Base-by-base conservation (phyloP, 345 rosid species). In the Linum trigynum region DNA sequence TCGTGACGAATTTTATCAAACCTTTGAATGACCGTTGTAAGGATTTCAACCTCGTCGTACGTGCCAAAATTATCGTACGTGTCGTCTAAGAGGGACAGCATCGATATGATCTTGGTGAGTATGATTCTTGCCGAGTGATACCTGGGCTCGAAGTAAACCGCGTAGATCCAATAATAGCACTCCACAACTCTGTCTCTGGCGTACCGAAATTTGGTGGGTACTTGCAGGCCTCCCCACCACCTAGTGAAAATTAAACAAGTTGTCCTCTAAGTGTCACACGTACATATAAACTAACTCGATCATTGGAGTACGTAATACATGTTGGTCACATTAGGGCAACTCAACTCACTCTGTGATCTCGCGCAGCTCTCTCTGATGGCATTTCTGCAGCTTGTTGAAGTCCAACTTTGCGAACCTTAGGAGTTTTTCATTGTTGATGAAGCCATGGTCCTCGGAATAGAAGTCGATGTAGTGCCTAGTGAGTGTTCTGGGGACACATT, bases 401-500 rank as follows among this genome's bases (percentile, higher is more conserved):
- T 77, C 81, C 8, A 80, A 23, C 69, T 77, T 80, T 10, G 80
- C 78, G 55, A 81, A 65, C 5, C 58, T 58, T 32, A 78, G 50
- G 2, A 81, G 39, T 14, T 17, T 10, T 23, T 23, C 32, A 23
- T 61, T 8, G 48, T 67, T 71, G 14, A 50, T 71, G 14, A 50
- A 62, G 0, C 67, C 50, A 8, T 37, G 8, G 7, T 66, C 67
- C 37, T 32, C 38, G 56, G 60, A 40, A 48, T 78, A 79, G 15
- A 64, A 7, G 5, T 66, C 9, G 14, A 78, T 61, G 65, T 65
- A 81, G 3, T 1, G 58, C 51, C 75, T 38, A 2, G 79, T 77
- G 36, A 59, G 72, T 1, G 67, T 37, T 53, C 77, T 71, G 36
- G 68, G 69, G n/a, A 76, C 1, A 38, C 64, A 35, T 57, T 58